These are phyloP conservation scores for Artemisia annua DNA, from an alignment of 129 eudicot species.

Conservation along the genomic window DNA sequence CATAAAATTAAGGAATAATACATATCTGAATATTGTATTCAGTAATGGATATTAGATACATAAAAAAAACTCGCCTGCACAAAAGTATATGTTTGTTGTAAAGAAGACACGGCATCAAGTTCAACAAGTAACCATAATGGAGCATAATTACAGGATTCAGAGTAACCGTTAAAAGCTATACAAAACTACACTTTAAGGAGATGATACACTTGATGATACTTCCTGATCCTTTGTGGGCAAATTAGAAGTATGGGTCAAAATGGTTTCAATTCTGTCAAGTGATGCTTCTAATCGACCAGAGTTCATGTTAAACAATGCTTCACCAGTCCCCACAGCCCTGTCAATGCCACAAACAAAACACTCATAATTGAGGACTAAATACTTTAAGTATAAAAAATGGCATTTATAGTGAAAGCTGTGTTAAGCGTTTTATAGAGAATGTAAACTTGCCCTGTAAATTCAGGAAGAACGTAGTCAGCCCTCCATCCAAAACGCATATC, in stretches of 20 bases:
- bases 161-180: background rate
- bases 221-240: slow-evolving; percentile 15
- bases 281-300: slow-evolving; percentile 92
- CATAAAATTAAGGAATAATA: no score
- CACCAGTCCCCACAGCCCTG: slow-evolving; percentile 86
- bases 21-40: background rate
- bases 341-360: slow-evolving; percentile 11
- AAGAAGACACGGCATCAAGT: background rate
- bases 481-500: slow-evolving; percentile 94
- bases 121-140: background rate
- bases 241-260: slow-evolving; percentile 53
- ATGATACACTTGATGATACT: background rate
- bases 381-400: no score
- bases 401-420: background rate
- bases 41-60: background rate
- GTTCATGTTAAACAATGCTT: slow-evolving; percentile 81
- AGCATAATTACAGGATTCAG: background rate
- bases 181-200: slow-evolving; percentile 12
- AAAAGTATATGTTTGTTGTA: background rate
- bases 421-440: background rate
- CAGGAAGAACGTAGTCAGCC: slow-evolving; percentile 95
- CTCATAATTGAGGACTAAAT: background rate
- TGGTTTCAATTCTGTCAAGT: slow-evolving; percentile 90
- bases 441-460: slow-evolving; percentile 67
- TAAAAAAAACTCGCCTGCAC: background rate